phyloP scores from a whole-genome alignment of 257 asterid species.

The Penstemon davidsonii region DNA sequence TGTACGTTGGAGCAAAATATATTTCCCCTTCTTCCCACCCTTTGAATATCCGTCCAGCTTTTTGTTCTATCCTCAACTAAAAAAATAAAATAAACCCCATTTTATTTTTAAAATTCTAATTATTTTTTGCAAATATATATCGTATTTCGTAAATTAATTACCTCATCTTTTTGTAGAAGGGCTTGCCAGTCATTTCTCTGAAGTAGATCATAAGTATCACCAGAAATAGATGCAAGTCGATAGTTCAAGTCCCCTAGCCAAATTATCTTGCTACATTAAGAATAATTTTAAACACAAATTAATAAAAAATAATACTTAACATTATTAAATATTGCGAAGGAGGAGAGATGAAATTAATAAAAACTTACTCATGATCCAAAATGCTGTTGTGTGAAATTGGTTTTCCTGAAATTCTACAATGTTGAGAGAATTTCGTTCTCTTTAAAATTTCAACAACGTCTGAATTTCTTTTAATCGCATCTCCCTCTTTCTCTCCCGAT shows the following conservation, averaged over 20 bases:
- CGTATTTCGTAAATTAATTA: not conserved
- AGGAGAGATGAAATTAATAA: not conserved
- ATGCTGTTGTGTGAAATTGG: conserved; percentile 43
- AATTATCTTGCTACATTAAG: conserved; percentile 59
- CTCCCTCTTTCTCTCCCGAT: conserved; percentile 77
- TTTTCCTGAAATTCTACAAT: conserved; percentile 27
- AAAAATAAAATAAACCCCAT: not conserved
- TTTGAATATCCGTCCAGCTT: conserved; percentile 70
- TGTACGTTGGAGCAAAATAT: conserved; percentile 83
- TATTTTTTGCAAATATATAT: too few species aligned
- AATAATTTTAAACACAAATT: not conserved
- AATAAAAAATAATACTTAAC: not conserved
- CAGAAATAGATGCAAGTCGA: conserved; percentile 53
- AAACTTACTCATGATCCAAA: conserved; percentile 67
- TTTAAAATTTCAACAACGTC: conserved; percentile 70
- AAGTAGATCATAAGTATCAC: conserved; percentile 48
- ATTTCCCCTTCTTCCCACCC: conserved; percentile 88
- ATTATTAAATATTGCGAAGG: too few species aligned
- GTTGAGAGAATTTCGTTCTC: conserved; percentile 56
- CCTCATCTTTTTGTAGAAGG: conserved; percentile 80
- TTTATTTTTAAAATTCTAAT: not conserved
- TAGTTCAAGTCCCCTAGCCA: conserved; percentile 95
- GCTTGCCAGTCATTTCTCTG: conserved; percentile 68
- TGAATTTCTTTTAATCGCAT: conserved; percentile 54
- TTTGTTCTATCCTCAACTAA: conserved; percentile 69